phyloP scores from a whole-genome alignment of 163 green algal species.

The Chlorella variabilis region DNA sequence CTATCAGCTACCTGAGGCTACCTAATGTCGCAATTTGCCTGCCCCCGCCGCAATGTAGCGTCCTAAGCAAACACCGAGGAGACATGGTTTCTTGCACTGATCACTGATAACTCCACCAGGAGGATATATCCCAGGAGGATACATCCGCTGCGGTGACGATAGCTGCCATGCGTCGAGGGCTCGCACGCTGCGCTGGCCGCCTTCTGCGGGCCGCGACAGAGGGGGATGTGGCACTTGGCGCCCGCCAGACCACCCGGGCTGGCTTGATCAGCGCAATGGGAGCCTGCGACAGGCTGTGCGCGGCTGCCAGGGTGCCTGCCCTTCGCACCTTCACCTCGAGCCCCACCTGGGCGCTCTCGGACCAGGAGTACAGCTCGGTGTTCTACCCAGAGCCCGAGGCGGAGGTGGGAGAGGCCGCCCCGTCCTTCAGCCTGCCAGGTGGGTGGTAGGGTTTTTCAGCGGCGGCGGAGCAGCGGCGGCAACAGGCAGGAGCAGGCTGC shows the following conservation, averaged over 20 bases:
- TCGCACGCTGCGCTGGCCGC: not conserved
- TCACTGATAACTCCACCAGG: too few relatives aligned
- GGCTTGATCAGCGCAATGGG: not conserved
- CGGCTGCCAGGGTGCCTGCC: not conserved
- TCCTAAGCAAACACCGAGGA: not conserved
- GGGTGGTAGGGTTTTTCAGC: not conserved
- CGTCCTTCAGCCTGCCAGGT: slow-evolving; percentile 50
- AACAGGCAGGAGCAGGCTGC: too few relatives aligned
- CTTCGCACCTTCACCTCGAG: not conserved
- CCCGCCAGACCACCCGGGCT: not conserved
- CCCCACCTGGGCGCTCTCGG: slow-evolving; percentile 1
- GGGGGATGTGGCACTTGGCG: not conserved
- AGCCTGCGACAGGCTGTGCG: not conserved
- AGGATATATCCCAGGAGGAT: too few relatives aligned
- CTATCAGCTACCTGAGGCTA: not conserved
- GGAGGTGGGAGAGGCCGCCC: slow-evolving; percentile 41
- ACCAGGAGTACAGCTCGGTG: not conserved
- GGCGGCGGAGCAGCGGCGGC: too few relatives aligned
- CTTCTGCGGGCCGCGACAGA: not conserved
- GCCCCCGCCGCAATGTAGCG: not conserved
- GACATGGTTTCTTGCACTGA: too few relatives aligned
- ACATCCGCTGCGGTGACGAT: too few relatives aligned
- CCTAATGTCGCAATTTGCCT: not conserved
- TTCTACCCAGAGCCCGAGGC: slow-evolving; percentile 36
- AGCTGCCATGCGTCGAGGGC: not conserved